phyloP scores from a whole-genome alignment of 1,284 basidiomycete genomes.

The Phenoliferia sp. region DNA sequence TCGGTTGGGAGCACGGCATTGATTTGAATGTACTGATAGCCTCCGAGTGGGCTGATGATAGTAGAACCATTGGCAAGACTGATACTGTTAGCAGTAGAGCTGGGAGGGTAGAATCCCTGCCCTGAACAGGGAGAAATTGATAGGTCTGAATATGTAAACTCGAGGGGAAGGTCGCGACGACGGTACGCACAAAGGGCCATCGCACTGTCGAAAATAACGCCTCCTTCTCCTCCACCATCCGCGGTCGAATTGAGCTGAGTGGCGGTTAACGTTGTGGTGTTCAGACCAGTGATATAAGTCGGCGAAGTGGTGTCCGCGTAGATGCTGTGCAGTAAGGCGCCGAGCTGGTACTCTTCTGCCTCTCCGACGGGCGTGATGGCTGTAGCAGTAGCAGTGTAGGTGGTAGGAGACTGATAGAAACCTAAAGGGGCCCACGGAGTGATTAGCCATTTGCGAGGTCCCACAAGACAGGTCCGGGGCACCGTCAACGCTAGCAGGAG shows the following conservation, averaged over 20 bases:
- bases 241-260: conserved; percentile 58
- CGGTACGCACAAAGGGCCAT: conserved; percentile 39
- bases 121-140: neutral
- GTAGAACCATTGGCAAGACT: conserved; percentile 68
- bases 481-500: neutral
- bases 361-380: conserved; percentile 78
- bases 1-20: conserved; percentile 77
- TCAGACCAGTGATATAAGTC: conserved; percentile 63
- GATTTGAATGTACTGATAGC: conserved; percentile 72
- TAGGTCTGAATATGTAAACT: too few species aligned
- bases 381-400: conserved; percentile 52
- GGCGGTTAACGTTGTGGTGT: conserved; percentile 62
- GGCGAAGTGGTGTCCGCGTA: conserved; percentile 63
- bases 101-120: conserved; percentile 26
- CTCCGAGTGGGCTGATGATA: conserved; percentile 65
- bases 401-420: neutral
- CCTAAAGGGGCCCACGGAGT: neutral
- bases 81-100: conserved; percentile 56
- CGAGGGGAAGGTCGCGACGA: neutral
- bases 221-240: conserved; percentile 76
- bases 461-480: neutral
- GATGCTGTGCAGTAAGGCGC: conserved; percentile 58
- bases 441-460: neutral
- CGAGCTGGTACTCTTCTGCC: conserved; percentile 68
- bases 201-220: conserved; percentile 25